These are phyloP conservation scores for Arthrobotrys iridis DNA, from an alignment of 2,329 filamentous ascomycete species.

Conservation along the genomic window DNA sequence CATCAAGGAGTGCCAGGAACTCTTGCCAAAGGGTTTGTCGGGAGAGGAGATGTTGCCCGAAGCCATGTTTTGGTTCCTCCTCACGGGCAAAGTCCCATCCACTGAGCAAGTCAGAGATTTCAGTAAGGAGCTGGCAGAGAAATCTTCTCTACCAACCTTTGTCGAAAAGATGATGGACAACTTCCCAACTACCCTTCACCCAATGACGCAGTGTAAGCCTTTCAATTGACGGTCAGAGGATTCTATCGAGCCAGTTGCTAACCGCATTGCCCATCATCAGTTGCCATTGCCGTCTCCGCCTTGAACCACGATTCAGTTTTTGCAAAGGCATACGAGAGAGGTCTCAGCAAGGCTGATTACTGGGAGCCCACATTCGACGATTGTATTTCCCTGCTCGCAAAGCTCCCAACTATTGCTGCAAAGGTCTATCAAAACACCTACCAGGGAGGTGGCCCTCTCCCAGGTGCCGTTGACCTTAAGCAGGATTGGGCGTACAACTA, in stretches of 20 bases:
- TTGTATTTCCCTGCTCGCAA: conserved; percentile 89
- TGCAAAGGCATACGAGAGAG: conserved; percentile 89
- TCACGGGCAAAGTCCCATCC: conserved; percentile 91
- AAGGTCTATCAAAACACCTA: conserved; percentile 97
- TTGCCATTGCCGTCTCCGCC: conserved; percentile 93
- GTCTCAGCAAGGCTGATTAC: conserved; percentile 94
- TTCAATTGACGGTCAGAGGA: not conserved
- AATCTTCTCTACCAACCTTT: conserved; percentile 82
- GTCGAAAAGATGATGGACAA: conserved; percentile 87
- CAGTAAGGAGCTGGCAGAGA: conserved; percentile 85
- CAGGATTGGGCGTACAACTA: conserved; percentile 99
- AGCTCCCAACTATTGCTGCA: conserved; percentile 94
- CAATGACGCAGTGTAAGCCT: conserved; percentile 83
- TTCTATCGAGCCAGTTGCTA: not conserved
- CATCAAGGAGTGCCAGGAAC: conserved; percentile 96
- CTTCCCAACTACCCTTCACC: conserved; percentile 90
- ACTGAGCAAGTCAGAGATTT: conserved; percentile 81
- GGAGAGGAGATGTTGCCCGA: conserved; percentile 98
- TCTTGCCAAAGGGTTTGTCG: conserved; percentile 88
- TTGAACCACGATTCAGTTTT: conserved; percentile 95
- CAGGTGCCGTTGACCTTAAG: conserved; percentile 78
- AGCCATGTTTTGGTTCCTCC: conserved; percentile 98
- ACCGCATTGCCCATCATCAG: conserved; percentile 21
- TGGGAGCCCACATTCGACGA: conserved; percentile 99
- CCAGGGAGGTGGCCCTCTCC: conserved; percentile 76